Conservation (phyloP, 495 filamentous ascomycete genomes). For the Aspergillus affinis region DNA sequence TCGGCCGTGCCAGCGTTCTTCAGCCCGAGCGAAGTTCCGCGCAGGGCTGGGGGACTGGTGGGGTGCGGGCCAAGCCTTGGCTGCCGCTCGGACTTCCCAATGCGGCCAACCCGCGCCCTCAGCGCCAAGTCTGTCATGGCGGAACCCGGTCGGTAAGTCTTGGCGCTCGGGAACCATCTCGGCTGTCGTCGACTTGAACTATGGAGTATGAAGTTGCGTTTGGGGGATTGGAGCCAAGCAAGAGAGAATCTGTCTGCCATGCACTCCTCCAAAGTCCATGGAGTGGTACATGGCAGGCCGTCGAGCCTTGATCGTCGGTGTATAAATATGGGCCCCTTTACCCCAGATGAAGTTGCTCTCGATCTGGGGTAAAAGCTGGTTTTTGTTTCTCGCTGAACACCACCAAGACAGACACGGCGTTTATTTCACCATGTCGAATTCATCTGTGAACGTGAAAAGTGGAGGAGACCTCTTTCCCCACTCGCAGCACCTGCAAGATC, state of each 20-base stretch:
- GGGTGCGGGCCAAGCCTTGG: conserved; percentile 7
- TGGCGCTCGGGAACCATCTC: neutral
- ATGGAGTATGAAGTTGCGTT: neutral
- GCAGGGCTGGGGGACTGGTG: neutral
- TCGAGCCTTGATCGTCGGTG: neutral
- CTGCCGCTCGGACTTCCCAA: conserved; percentile 3
- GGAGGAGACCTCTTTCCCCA: neutral
- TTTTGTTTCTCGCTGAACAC: neutral
- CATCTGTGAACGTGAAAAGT: neutral
- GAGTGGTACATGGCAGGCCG: neutral
- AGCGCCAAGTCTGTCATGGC: conserved; percentile 7
- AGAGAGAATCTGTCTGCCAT: neutral
- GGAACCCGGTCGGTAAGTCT: neutral
- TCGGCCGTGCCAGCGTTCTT: neutral
- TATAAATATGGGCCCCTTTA: neutral
- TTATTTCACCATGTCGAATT: conserved; percentile 1
- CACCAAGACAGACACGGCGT: neutral
- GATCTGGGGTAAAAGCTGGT: neutral
- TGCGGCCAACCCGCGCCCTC: neutral
- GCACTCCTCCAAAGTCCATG: neutral
- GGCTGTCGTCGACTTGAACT: neutral
- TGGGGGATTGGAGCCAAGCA: neutral
- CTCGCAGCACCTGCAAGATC: conserved; percentile 4
- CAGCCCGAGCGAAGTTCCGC: neutral
- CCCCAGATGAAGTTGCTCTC: neutral